phyloP scores from a whole-genome alignment of 257 asterid species.

The Rauvolfia tetraphylla region DNA sequence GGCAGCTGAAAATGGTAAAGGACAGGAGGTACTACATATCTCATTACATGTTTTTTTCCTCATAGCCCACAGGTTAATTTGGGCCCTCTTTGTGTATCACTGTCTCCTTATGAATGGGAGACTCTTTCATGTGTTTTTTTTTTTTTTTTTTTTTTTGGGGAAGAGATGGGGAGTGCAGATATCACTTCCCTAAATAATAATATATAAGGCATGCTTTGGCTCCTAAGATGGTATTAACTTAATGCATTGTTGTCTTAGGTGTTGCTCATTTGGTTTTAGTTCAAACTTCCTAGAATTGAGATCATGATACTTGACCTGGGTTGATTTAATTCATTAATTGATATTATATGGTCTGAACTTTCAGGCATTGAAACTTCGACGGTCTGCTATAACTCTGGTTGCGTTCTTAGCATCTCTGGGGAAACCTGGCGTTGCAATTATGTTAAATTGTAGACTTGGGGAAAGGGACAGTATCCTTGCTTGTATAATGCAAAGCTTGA shows the following conservation, averaged over 20 bases:
- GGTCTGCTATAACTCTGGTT: constrained; percentile 57
- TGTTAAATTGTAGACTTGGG: constrained; percentile 50
- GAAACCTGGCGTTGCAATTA: constrained; percentile 55
- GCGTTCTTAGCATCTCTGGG: constrained; percentile 88
- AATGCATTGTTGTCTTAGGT: neutral
- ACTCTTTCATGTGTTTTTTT: neutral
- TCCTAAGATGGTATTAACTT: neutral
- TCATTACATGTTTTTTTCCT: neutral
- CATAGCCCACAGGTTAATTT: neutral
- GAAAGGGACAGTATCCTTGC: constrained; percentile 53
- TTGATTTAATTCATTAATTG: constrained; percentile 5
- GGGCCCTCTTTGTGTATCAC: neutral
- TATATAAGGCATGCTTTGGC: neutral
- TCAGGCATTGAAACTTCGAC: constrained; percentile 93
- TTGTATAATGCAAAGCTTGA: constrained; percentile 58
- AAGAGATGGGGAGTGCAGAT: no score
- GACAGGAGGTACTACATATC: neutral
- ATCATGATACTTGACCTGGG: neutral
- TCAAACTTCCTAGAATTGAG: neutral
- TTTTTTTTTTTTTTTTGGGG: no score
- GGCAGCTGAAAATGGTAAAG: neutral
- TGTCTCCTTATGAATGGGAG: neutral
- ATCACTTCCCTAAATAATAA: no score
- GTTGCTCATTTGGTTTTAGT: neutral
- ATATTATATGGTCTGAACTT: constrained; percentile 15